These are phyloP conservation scores for Wickerhamomyces strasburgensis DNA, from an alignment of 805 yeast species.

Conservation along the genomic window DNA sequence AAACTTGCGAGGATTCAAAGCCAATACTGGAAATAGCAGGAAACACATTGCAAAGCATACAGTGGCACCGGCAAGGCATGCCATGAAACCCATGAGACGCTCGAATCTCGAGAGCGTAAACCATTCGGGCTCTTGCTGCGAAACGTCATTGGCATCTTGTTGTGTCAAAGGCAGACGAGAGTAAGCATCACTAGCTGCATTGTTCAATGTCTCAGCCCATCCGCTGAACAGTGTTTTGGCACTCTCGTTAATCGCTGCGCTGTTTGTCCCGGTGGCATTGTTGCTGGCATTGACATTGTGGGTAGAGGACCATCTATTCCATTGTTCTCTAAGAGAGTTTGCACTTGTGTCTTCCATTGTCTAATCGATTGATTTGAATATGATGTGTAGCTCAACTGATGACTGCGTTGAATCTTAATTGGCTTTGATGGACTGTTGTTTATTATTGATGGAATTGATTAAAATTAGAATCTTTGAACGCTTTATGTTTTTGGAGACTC, in stretches of 20 bases:
- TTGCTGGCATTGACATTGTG: conserved; percentile 16
- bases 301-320: conserved; percentile 33
- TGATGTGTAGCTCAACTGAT: no score
- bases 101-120: conserved; percentile 73
- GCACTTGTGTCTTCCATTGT: conserved; percentile 17
- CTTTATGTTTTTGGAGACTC: no score
- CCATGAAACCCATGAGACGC: conserved; percentile 67
- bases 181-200: conserved; percentile 51
- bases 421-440: not conserved
- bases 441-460: no score
- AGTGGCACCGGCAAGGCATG: conserved; percentile 71
- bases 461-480: no score
- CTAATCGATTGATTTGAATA: no score
- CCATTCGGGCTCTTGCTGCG: conserved; percentile 69
- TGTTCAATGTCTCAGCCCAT: conserved; percentile 34
- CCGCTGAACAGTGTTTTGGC: conserved; percentile 34
- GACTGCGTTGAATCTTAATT: not conserved
- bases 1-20: conserved; percentile 86
- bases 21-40: conserved; percentile 81
- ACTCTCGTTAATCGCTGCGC: conserved; percentile 26
- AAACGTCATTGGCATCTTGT: conserved; percentile 37
- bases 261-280: conserved; percentile 6
- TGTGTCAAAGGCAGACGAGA: conserved; percentile 60
- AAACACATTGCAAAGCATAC: conserved; percentile 80
- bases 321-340: conserved; percentile 32